Percentiles rank a stretch among this genome's conserved stretches.
Conservation (phyloP, 495 filamentous ascomycete species). For the Xylaria venustula region DNA sequence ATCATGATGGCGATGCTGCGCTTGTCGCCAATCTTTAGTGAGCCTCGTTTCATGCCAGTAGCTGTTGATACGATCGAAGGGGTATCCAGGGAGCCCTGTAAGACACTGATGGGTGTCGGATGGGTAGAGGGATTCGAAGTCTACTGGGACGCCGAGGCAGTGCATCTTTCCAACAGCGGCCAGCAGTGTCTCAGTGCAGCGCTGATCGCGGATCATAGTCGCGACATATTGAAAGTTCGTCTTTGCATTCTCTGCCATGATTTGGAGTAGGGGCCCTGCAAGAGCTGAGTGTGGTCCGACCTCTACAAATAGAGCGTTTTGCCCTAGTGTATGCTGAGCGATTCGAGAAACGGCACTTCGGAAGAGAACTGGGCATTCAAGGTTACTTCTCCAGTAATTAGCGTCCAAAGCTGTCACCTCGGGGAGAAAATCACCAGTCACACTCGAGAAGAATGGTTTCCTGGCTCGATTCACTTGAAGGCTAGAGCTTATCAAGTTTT, state of each 20-base stretch:
- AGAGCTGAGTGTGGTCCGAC: conserved; percentile 59
- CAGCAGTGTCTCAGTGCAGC: conserved; percentile 26
- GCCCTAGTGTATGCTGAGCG: not conserved
- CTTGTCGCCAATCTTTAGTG: conserved; percentile 40
- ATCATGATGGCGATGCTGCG: conserved; percentile 39
- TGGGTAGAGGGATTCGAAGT: conserved; percentile 34
- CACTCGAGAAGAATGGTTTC: conserved; percentile 32
- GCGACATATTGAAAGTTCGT: conserved; percentile 24
- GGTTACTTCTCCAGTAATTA: conserved; percentile 27
- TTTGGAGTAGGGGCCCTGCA: conserved; percentile 48
- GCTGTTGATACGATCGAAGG: conserved; percentile 38
- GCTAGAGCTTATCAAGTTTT: not conserved
- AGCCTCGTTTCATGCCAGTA: conserved; percentile 41
- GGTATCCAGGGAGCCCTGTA: conserved; percentile 28
- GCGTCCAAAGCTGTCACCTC: conserved; percentile 15
- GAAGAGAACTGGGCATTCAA: conserved; percentile 28
- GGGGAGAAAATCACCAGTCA: conserved; percentile 21
- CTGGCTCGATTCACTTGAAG: not conserved
- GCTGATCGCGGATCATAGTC: conserved; percentile 29
- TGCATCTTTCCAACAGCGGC: conserved; percentile 30
- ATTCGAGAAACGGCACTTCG: conserved; percentile 17
- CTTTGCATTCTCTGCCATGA: conserved; percentile 18
- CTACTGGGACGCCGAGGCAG: conserved; percentile 31
- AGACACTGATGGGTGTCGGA: conserved; percentile 14
- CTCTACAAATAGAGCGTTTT: conserved; percentile 43